Conservation (phyloP, 192 early-diverging fungal species). For the Coemansia sp. region DNA sequence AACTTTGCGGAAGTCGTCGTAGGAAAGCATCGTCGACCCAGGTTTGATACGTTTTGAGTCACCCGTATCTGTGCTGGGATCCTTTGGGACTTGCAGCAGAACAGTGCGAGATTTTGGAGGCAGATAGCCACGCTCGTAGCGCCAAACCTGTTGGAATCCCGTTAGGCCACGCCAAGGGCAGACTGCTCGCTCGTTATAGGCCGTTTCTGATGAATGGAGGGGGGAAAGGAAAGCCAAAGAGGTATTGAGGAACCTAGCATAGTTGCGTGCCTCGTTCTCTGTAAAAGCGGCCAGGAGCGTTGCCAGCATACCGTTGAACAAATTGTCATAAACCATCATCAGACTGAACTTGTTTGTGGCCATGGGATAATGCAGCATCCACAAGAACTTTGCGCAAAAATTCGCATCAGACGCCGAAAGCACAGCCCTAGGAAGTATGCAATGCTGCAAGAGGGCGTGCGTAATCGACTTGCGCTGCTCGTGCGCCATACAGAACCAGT, state of each 20-base stretch:
- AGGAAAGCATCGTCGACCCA: conserved; percentile 31
- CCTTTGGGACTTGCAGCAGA: conserved; percentile 16
- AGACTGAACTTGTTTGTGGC: conserved; percentile 54
- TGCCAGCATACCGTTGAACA: conserved; percentile 34
- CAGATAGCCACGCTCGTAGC: conserved; percentile 44
- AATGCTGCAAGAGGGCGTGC: conserved; percentile 46
- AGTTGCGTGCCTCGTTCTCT: conserved; percentile 47
- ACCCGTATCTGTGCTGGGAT: conserved; percentile 12
- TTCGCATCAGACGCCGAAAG: conserved; percentile 46
- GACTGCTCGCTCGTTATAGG: conserved; percentile 44
- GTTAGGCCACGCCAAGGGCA: conserved; percentile 45
- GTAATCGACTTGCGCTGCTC: conserved; percentile 34
- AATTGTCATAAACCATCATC: conserved; percentile 46
- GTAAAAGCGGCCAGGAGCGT: conserved; percentile 41
- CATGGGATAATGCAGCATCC: conserved; percentile 52
- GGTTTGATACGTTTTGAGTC: conserved; percentile 35
- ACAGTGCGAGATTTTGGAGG: conserved; percentile 50
- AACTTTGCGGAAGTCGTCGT: conserved; percentile 45
- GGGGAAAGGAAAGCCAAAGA: conserved; percentile 40
- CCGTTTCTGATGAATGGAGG: conserved; percentile 21
- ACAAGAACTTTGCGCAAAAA: conserved; percentile 51
- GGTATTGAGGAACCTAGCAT: conserved; percentile 40
- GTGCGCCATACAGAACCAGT: conserved; percentile 51
- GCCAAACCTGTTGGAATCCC: conserved; percentile 38
- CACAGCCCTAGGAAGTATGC: conserved; percentile 42